A percentile compares a stretch with the other conserved stretches of the same genome.
Evolutionary conservation across 2,329 filamentous ascomycete genomes (phyloP).

Genomic region (Fusarium haematococcum): DNA sequence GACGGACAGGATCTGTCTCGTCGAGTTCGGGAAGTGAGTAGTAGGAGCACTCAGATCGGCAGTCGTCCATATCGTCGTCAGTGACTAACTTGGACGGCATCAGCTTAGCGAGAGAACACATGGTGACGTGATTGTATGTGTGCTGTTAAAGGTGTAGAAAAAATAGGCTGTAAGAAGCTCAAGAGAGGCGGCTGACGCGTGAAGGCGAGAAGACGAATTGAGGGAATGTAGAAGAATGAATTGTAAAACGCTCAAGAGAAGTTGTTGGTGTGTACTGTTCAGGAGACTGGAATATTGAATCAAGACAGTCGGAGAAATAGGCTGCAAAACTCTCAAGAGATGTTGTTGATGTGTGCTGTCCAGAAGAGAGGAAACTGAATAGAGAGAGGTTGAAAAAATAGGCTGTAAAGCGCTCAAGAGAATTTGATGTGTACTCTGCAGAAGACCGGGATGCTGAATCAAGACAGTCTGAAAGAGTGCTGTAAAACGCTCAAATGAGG

Average conservation of each 20-base stretch:
- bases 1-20: background rate
- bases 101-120: background rate
- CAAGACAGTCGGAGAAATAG: no score
- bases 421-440: background rate
- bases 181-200: background rate
- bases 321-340: background rate
- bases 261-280: background rate
- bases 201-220: background rate
- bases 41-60: background rate
- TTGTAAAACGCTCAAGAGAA: background rate
- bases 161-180: background rate
- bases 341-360: background rate
- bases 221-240: background rate
- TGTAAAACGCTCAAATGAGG: background rate
- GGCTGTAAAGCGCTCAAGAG: background rate
- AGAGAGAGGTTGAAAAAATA: background rate
- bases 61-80: background rate
- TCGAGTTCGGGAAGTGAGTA: background rate
- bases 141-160: background rate
- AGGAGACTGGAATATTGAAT: background rate
- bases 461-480: background rate
- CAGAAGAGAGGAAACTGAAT: background rate
- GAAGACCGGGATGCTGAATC: background rate
- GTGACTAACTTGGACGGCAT: background rate
- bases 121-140: background rate